phyloP scores from a whole-genome alignment of 2,329 filamentous ascomycete species.

The Pseudogymnoascus sp. region DNA sequence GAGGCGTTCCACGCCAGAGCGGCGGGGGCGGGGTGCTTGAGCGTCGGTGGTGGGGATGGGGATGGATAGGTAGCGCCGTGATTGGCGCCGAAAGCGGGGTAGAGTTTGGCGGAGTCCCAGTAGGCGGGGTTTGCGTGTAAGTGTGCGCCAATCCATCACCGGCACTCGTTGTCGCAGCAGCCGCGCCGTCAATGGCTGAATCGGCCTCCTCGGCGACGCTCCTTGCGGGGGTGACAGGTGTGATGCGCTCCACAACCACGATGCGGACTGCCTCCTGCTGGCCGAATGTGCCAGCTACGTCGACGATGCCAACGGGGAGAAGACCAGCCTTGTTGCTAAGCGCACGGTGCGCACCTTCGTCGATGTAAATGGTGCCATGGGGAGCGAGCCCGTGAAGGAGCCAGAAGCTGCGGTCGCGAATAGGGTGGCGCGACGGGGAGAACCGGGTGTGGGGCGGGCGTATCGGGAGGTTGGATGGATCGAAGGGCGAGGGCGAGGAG shows the following conservation, averaged over 20 bases:
- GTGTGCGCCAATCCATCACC: neutral
- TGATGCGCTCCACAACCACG: conserved; percentile 62
- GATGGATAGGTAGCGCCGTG: neutral
- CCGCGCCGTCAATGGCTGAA: conserved; percentile 10
- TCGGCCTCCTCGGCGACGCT: conserved; percentile 19
- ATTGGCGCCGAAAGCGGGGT: conserved; percentile 15
- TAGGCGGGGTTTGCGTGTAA: conserved; percentile 1
- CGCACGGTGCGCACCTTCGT: conserved; percentile 77
- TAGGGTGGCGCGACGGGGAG: conserved; percentile 73
- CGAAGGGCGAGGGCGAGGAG: conserved; percentile 18
- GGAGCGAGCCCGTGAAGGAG: conserved; percentile 85
- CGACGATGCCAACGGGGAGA: conserved; percentile 82
- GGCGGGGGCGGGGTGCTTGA: conserved; percentile 23
- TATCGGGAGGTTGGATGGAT: conserved; percentile 22
- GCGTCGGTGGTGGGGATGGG: neutral
- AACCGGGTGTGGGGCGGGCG: conserved; percentile 85
- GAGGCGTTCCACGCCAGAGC: conserved; percentile 44
- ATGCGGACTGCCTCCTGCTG: conserved; percentile 89
- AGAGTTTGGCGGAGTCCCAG: conserved; percentile 11
- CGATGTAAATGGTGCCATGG: conserved; percentile 87
- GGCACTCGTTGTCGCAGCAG: neutral
- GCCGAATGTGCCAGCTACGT: conserved; percentile 78
- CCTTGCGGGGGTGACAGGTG: conserved; percentile 17
- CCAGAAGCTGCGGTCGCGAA: conserved; percentile 95
- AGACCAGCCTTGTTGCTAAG: conserved; percentile 78